Evolutionary conservation across 495 filamentous ascomycete genomes (phyloP), one percentile per base, ranked within the genome.

Genomic region (Rhizodiscina lignyota): DNA sequence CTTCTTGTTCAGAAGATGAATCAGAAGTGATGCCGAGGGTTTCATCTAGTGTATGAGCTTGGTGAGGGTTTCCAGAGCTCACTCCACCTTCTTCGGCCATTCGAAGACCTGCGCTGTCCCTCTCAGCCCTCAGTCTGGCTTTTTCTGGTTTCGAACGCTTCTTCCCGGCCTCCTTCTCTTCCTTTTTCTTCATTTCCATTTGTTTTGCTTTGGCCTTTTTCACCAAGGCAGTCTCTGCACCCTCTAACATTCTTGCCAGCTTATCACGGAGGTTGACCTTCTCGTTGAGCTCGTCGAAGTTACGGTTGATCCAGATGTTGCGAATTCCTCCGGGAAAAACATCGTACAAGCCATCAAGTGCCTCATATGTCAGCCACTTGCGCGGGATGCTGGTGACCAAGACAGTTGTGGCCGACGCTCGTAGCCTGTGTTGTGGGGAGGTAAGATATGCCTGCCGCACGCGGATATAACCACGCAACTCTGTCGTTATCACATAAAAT

Each of bases 301-400:
- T 82, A 17, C 89, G 75, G 35, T 94, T 94, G 41, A 94, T 77
- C 83, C 86, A 97, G 22, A 96, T 85, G 52, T 94, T 94, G 36
- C 84, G 73, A 52, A 97, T 76, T 32, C 89, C 89, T 28, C 89
- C 89, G 2, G 89, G 89, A 48, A 94, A 97, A 4, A 96, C 85
- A 54, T 97, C 89, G 46, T 89, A 97, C n/a, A 97, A 62, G 0
- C 70, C 74, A 28, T 76, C 67, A 10, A 97, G 63, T 6, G 83
- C 79, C 34, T 92, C 73, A 29, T 79, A 63, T 18, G 67, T 79
- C 10, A 92, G 70, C 87, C 87, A 96, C 48, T 83, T 83, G 21
- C 68, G 63, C 13, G 89, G 89, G 38, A 97, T 94, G 18, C 74
- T 75, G 39, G 77, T 85, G 13, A 96, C 84, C 10, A 97, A 63